Percentiles rank a stretch among this genome's conserved stretches.
Evolutionary conservation across 2,329 filamentous ascomycete genomes (phyloP).

Genomic region (Phoma sp.): DNA sequence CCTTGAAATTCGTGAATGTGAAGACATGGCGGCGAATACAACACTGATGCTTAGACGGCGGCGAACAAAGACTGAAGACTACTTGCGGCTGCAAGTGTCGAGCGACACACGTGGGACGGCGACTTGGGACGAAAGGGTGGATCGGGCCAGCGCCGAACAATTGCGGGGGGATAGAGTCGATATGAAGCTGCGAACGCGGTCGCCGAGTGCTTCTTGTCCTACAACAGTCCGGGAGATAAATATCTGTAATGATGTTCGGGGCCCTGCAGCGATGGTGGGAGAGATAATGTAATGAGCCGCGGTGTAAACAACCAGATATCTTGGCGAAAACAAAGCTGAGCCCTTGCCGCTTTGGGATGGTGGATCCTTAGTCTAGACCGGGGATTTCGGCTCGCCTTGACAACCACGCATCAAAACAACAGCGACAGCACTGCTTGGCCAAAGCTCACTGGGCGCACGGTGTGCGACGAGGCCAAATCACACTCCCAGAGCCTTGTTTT

Average conservation of each 20-base stretch:
- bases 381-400: conserved; percentile 32
- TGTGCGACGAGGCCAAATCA: conserved; percentile 25
- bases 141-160: conserved; percentile 24
- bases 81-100: conserved; percentile 20
- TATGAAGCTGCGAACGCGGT: conserved; percentile 28
- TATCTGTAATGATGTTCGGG: conserved; percentile 46
- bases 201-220: conserved; percentile 26
- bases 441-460: conserved; percentile 22
- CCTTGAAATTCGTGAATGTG: conserved; percentile 33
- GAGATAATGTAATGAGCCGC: conserved; percentile 29
- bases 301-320: conserved; percentile 28
- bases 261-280: conserved; percentile 28
- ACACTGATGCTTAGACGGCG: not conserved
- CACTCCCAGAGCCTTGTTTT: conserved; percentile 17
- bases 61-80: conserved; percentile 11
- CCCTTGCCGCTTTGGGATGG: conserved; percentile 23
- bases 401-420: conserved; percentile 35
- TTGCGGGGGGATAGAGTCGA: conserved; percentile 13
- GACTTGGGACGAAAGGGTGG: conserved; percentile 28
- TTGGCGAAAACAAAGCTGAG: conserved; percentile 16
- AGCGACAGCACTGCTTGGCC: conserved; percentile 24
- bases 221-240: conserved; percentile 34
- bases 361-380: conserved; percentile 16
- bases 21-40: conserved; percentile 27
- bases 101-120: conserved; percentile 14